Conservation (phyloP, 1,139 yeast species). For the Yamadazyma epiphylla region DNA sequence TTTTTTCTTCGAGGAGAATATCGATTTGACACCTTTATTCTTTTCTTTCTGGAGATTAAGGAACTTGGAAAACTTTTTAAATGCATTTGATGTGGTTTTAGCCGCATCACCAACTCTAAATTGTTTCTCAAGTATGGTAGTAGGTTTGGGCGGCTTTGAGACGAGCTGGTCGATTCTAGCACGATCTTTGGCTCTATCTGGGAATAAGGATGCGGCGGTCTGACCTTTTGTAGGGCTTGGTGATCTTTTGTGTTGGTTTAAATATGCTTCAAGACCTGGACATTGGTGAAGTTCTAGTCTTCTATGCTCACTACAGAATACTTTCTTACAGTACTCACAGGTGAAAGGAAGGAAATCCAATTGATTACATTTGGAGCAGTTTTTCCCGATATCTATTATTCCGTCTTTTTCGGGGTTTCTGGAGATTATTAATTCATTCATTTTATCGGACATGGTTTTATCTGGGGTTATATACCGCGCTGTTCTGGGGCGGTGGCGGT, state of each 20-base stretch:
- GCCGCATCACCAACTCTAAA: conserved; percentile 31
- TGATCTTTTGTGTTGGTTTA: conserved; percentile 8
- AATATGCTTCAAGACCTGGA: conserved; percentile 15
- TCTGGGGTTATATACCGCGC: not conserved
- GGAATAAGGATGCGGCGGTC: conserved; percentile 48
- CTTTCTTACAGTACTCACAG: conserved; percentile 54
- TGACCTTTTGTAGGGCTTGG: conserved; percentile 16
- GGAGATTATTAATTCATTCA: conserved; percentile 6
- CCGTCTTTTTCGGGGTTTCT: conserved; percentile 32
- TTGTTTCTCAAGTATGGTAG: conserved; percentile 21
- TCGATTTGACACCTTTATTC: conserved; percentile 7
- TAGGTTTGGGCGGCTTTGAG: conserved; percentile 19
- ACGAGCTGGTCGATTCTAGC: conserved; percentile 36
- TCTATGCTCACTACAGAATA: conserved; percentile 60
- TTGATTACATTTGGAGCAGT: conserved; percentile 60
- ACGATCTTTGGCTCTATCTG: conserved; percentile 46
- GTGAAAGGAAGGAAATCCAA: conserved; percentile 68
- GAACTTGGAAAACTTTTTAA: conserved; percentile 44
- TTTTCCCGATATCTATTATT: conserved; percentile 65
- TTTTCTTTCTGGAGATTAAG: conserved; percentile 29
- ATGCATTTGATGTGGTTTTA: conserved; percentile 28
- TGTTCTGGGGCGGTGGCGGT: conserved; percentile 7
- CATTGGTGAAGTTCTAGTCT: conserved; percentile 47
- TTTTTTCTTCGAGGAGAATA: conserved; percentile 2
- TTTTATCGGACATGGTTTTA: conserved; percentile 3